A percentile compares a stretch with the other conserved stretches of the same genome.
These are phyloP conservation scores for Pseudozyma sp. DNA, from an alignment of 1,284 basidiomycete genomes.

Conservation along the genomic window DNA sequence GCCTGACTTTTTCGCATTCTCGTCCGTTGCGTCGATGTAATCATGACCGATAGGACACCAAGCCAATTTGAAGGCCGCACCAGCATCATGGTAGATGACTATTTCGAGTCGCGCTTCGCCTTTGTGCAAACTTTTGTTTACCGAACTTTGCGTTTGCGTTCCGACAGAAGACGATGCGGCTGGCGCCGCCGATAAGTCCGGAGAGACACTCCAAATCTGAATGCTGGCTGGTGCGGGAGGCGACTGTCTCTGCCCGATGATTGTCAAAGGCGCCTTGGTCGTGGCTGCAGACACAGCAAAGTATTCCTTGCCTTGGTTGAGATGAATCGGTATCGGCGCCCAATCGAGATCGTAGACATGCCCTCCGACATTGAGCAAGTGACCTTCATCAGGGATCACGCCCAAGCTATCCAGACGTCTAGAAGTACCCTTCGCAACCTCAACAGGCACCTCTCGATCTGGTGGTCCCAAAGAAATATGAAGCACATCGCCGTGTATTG, in stretches of 20 bases:
- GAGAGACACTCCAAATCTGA: constrained; percentile 54
- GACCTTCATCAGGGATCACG: constrained; percentile 38
- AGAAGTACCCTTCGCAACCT: constrained; percentile 18
- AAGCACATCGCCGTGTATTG: constrained; percentile 21
- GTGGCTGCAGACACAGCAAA: constrained; percentile 39
- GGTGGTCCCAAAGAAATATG: constrained; percentile 29
- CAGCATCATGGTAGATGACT: constrained; percentile 36
- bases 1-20: neutral
- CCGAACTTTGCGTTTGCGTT: neutral
- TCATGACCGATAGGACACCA: constrained; percentile 47
- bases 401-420: constrained; percentile 27
- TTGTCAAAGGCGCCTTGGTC: constrained; percentile 19
- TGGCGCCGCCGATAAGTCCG: constrained; percentile 6
- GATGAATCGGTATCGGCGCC: constrained; percentile 45
- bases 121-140: constrained; percentile 1
- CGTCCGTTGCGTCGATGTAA: neutral
- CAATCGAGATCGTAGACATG: constrained; percentile 55
- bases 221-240: constrained; percentile 19
- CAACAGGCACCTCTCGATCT: constrained; percentile 21
- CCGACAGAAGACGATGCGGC: neutral
- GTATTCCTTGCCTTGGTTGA: constrained; percentile 43
- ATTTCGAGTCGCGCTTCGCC: constrained; percentile 41
- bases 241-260: constrained; percentile 25
- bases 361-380: constrained; percentile 47
- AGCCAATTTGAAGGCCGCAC: constrained; percentile 31